Evolutionary conservation across 2,329 filamentous ascomycete genomes (phyloP).

Genomic region (Fusarium drepaniforme): DNA sequence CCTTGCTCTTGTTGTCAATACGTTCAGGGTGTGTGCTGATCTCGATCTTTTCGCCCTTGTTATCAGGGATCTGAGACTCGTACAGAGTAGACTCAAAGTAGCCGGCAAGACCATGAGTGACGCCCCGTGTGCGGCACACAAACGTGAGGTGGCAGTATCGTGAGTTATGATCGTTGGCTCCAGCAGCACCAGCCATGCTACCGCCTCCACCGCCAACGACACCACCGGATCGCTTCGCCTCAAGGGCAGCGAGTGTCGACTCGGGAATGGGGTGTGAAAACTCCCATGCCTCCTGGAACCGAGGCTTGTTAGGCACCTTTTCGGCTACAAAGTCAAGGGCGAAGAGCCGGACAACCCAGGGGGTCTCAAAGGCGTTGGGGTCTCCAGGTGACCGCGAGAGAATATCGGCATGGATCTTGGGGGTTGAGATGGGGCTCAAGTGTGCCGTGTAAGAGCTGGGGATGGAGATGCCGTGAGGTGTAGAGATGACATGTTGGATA

Average conservation of each 20-base stretch:
- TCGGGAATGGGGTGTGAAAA: constrained; percentile 81
- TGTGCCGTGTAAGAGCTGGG: constrained; percentile 94
- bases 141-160: constrained; percentile 85
- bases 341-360: constrained; percentile 94
- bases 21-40: constrained; percentile 92
- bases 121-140: constrained; percentile 80
- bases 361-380: constrained; percentile 84
- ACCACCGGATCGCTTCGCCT: constrained; percentile 72
- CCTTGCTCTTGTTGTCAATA: constrained; percentile 92
- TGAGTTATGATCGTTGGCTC: constrained; percentile 91
- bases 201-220: constrained; percentile 76
- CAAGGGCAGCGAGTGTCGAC: constrained; percentile 65
- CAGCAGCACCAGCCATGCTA: constrained; percentile 79
- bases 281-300: constrained; percentile 84
- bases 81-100: constrained; percentile 99
- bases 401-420: constrained; percentile 87
- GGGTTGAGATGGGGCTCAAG: constrained; percentile 90
- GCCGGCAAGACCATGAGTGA: constrained; percentile 90
- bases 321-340: constrained; percentile 88
- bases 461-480: constrained; percentile 89
- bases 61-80: constrained; percentile 58
- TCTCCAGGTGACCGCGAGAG: constrained; percentile 71
- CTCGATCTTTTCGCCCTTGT: constrained; percentile 72
- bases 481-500: constrained; percentile 87
- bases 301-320: constrained; percentile 65